Evolutionary conservation across 2,329 filamentous ascomycete genomes (phyloP).

Genomic region (Bertia moriformis): DNA sequence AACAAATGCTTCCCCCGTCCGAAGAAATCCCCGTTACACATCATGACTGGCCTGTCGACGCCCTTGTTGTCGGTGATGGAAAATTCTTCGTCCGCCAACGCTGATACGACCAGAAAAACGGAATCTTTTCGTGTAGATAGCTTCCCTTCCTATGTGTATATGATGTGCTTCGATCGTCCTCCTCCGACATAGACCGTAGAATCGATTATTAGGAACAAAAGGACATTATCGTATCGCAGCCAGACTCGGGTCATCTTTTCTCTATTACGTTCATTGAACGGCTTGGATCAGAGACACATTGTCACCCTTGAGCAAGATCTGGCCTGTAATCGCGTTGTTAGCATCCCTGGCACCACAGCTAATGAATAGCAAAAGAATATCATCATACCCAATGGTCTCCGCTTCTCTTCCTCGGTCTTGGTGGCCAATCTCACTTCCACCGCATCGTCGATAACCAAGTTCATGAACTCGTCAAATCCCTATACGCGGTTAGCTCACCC

Average conservation of each 20-base stretch:
- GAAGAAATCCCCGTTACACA: conserved; percentile 27
- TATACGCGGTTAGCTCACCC: conserved; percentile 9
- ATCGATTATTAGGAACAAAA: too few species aligned
- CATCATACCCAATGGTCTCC: conserved; percentile 36
- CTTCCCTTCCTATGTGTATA: too few species aligned
- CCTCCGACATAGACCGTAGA: too few species aligned
- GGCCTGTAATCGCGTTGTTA: conserved; percentile 33
- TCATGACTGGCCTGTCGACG: conserved; percentile 11
- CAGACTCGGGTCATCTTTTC: too few species aligned
- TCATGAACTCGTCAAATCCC: conserved; percentile 61
- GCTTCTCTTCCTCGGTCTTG: conserved; percentile 36
- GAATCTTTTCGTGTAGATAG: too few species aligned
- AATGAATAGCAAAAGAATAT: background rate
- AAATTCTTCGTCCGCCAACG: conserved; percentile 1
- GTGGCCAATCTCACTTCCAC: conserved; percentile 45
- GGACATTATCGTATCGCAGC: too few species aligned
- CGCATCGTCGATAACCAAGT: conserved; percentile 52
- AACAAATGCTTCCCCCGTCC: conserved; percentile 50
- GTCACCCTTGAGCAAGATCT: conserved; percentile 77
- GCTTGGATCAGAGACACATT: conserved; percentile 69
- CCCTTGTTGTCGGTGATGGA: conserved; percentile 9
- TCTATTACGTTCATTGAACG: background rate
- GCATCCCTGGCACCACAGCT: background rate
- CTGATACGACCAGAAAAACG: too few species aligned
- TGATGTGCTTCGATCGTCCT: too few species aligned